Conservation (phyloP, 306 rosid species). For the Medicago lupulina region DNA sequence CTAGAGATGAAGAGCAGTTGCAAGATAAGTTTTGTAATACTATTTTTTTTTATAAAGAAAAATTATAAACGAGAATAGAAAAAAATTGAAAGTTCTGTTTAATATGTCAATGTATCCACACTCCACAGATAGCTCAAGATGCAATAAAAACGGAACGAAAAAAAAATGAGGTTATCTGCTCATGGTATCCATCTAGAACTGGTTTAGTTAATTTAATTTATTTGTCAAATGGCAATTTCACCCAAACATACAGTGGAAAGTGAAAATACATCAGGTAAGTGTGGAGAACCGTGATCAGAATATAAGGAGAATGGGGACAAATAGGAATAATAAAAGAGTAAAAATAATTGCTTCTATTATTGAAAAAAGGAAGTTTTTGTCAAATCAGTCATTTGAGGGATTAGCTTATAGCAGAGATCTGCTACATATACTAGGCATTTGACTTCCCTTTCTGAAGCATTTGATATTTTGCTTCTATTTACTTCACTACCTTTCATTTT, state of each 20-base stretch:
- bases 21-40: not conserved
- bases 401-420: slow-evolving; percentile 28
- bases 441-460: slow-evolving; percentile 33
- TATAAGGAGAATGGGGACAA: not conserved
- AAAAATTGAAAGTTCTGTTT: slow-evolving; percentile 16
- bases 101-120: not conserved
- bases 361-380: not conserved
- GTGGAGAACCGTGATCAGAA: slow-evolving; percentile 30
- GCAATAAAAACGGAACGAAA: not conserved
- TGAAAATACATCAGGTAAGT: slow-evolving; percentile 23
- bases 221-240: slow-evolving; percentile 25
- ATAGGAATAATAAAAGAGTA: slow-evolving; percentile 17
- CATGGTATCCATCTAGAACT: slow-evolving; percentile 2
- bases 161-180: slow-evolving; percentile 16
- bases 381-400: slow-evolving; percentile 34
- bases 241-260: slow-evolving; percentile 27
- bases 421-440: not conserved
- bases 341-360: slow-evolving; percentile 11
- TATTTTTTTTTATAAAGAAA: not conserved
- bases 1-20: slow-evolving; percentile 29
- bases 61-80: slow-evolving; percentile 5
- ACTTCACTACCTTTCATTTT: slow-evolving; percentile 26
- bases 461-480: slow-evolving; percentile 29
- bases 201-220: slow-evolving; percentile 7
- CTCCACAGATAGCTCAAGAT: slow-evolving; percentile 8